phyloP scores from a whole-genome alignment of 805 yeast genomes.

The Wickerhamiella musiphila region DNA sequence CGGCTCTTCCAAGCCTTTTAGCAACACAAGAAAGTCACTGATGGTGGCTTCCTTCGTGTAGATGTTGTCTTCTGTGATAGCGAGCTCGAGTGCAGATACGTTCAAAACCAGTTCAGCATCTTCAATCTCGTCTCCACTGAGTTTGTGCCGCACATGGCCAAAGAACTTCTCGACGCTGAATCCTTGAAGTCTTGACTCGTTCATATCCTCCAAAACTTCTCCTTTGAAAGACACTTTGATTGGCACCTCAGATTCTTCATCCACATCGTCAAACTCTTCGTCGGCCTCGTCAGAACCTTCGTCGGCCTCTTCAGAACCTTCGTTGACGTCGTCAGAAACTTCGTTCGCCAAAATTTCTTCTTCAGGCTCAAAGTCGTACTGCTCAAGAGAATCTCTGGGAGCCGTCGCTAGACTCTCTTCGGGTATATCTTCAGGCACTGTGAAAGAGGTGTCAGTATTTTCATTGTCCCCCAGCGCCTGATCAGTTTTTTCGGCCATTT shows the following conservation, averaged over 20 bases:
- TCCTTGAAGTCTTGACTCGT: neutral
- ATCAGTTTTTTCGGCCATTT: no score
- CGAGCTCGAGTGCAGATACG: slow-evolving; percentile 13
- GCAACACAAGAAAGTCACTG: slow-evolving; percentile 12
- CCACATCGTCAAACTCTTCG: neutral
- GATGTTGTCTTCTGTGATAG: slow-evolving; percentile 16
- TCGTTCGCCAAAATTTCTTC: no score
- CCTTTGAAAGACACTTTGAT: neutral
- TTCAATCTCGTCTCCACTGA: neutral
- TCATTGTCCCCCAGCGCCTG: no score
- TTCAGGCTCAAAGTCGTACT: no score
- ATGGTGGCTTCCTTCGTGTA: slow-evolving; percentile 15
- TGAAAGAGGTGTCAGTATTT: no score
- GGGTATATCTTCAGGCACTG: no score
- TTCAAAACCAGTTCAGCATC: slow-evolving; percentile 4
- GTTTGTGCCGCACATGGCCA: neutral
- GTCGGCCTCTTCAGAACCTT: neutral
- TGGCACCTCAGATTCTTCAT: neutral
- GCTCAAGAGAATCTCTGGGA: no score
- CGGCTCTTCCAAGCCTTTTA: slow-evolving; percentile 9
- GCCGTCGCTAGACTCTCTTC: no score
- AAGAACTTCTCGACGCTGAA: no score
- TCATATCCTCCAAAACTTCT: neutral
- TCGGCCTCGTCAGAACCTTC: neutral
- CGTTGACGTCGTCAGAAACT: neutral